These are phyloP conservation scores for Cinnamomum chago DNA, from an alignment of 164 flowering plant species.

Conservation along the genomic window DNA sequence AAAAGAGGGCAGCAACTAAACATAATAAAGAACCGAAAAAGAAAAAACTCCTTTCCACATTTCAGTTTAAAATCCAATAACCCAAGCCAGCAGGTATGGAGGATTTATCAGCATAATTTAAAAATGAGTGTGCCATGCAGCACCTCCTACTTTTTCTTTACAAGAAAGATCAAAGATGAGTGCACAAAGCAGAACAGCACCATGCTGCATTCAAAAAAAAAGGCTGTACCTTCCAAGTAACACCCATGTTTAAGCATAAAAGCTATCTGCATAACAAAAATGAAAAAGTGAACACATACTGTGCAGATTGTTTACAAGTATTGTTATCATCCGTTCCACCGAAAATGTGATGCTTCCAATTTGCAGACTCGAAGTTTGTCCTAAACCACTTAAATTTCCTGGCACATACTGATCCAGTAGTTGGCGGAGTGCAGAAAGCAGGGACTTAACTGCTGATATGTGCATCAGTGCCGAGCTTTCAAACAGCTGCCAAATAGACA, in stretches of 20 bases:
- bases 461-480: slow-evolving; percentile 98
- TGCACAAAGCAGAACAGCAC: not conserved
- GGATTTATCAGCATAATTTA: not conserved
- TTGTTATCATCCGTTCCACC: slow-evolving; percentile 83
- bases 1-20: not conserved
- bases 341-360: slow-evolving; percentile 79
- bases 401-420: slow-evolving; percentile 62
- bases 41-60: not conserved
- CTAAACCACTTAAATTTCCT: slow-evolving; percentile 45
- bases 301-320: slow-evolving; percentile 85
- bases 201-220: not conserved
- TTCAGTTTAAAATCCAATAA: not conserved
- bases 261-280: not conserved
- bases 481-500: slow-evolving; percentile 55
- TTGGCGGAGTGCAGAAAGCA: slow-evolving; percentile 73
- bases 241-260: not conserved
- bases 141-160: not conserved
- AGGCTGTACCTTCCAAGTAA: not conserved
- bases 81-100: not conserved
- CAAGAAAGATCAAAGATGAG: not conserved
- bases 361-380: slow-evolving; percentile 61
- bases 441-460: slow-evolving; percentile 87
- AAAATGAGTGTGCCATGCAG: not conserved
- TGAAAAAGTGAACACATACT: slow-evolving; percentile 48
- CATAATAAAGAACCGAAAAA: not conserved